Evolutionary conservation across 176 grass and related monocot genomes (phyloP).

Genomic region (Oryza glumipatula): DNA sequence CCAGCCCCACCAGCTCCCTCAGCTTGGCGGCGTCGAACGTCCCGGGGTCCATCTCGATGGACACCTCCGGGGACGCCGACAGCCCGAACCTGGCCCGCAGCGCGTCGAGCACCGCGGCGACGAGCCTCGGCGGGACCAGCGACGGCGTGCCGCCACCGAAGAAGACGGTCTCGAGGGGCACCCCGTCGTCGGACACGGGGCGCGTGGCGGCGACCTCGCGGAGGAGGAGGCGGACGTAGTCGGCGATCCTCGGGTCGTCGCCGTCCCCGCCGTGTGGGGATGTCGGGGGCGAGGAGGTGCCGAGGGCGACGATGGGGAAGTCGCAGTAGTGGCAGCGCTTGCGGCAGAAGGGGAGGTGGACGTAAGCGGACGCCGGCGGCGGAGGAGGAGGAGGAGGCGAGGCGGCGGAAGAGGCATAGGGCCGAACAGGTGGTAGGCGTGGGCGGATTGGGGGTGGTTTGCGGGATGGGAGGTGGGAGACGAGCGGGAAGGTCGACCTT

Average conservation of each 20-base stretch:
- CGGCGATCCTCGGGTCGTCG: conserved; percentile 70
- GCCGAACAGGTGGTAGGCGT: conserved; percentile 64
- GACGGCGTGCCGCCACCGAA: conserved; percentile 87
- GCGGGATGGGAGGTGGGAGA: conserved; percentile 23
- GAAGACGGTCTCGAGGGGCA: conserved; percentile 79
- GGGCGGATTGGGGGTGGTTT: not conserved
- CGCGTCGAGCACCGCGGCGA: conserved; percentile 62
- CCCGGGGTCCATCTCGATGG: conserved; percentile 90
- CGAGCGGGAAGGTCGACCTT: conserved; percentile 54
- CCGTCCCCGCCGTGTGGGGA: not conserved
- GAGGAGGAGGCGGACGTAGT: conserved; percentile 77
- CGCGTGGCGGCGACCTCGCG: conserved; percentile 70
- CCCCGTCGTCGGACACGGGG: conserved; percentile 38
- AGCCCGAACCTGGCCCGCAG: conserved; percentile 62
- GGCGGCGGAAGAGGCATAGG: conserved; percentile 38
- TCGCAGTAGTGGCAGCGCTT: conserved; percentile 94
- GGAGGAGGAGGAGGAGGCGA: not conserved
- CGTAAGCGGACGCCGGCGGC: conserved; percentile 67
- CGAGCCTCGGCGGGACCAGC: conserved; percentile 67
- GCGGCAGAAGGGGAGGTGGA: conserved; percentile 89
- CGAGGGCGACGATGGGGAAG: conserved; percentile 85
- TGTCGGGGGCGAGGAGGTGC: conserved; percentile 38
- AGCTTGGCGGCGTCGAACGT: conserved; percentile 67
- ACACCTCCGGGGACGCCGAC: conserved; percentile 61
- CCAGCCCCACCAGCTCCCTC: conserved; percentile 56